Conservation (phyloP, 345 rosid genomes). For the Salix arbutifolia region DNA sequence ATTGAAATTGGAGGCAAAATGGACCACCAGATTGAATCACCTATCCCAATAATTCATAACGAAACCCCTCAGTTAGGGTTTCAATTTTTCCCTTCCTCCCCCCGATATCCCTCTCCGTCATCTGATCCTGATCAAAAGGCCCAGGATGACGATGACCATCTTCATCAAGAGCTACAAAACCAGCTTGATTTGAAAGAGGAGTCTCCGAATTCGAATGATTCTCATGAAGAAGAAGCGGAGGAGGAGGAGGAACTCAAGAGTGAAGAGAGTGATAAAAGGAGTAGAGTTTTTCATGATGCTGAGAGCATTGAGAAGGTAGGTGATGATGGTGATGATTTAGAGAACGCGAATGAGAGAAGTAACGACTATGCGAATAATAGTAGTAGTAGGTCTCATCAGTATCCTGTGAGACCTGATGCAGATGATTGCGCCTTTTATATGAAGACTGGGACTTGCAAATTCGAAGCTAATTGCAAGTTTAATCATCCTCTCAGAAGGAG, state of each 20-base stretch:
- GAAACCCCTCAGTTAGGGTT: not conserved
- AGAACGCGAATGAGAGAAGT: not conserved
- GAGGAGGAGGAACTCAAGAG: constrained; percentile 6
- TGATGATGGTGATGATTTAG: not conserved
- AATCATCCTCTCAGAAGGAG: constrained; percentile 66
- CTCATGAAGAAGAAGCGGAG: not conserved
- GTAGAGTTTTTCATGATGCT: not conserved
- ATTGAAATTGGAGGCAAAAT: constrained; percentile 20
- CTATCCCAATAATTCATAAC: not conserved
- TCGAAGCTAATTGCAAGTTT: constrained; percentile 79
- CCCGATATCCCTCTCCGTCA: not conserved
- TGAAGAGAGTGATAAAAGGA: constrained; percentile 6
- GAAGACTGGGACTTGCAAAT: constrained; percentile 80
- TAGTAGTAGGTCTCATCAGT: constrained; percentile 13
- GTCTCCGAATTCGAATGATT: not conserved
- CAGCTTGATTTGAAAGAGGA: constrained; percentile 1
- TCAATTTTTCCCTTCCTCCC: not conserved
- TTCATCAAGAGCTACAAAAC: constrained; percentile 10
- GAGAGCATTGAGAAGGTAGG: not conserved
- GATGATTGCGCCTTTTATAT: constrained; percentile 82
- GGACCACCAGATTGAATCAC: constrained; percentile 1
- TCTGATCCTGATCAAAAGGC: constrained; percentile 5
- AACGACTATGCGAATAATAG: not conserved
- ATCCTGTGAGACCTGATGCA: constrained; percentile 74
- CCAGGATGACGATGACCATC: not conserved